Percentiles rank a stretch among this genome's conserved stretches.
Evolutionary conservation across 345 rosid species (phyloP).

Genomic region (Sapria himalayana): DNA sequence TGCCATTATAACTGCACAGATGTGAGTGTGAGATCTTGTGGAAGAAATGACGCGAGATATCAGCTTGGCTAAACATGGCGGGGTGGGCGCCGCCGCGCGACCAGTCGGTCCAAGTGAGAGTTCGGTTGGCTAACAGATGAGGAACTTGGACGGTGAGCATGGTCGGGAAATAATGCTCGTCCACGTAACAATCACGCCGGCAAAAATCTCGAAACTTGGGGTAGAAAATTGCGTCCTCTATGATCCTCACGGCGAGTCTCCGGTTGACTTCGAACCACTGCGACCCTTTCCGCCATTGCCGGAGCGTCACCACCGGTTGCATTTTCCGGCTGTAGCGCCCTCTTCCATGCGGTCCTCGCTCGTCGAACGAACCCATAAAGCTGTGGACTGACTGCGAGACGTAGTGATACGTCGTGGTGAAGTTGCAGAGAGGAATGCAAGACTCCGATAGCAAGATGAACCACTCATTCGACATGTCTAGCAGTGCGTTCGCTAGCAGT

Average conservation of each 20-base stretch:
- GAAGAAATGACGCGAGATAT: conserved; percentile 35
- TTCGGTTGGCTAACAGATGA: conserved; percentile 44
- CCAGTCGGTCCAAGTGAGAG: conserved; percentile 80
- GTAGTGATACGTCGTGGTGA: conserved; percentile 38
- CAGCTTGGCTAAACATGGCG: conserved; percentile 44
- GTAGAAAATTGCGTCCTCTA: conserved; percentile 41
- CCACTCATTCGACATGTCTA: conserved; percentile 78
- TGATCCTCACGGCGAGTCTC: conserved; percentile 35
- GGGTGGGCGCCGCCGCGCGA: conserved; percentile 91
- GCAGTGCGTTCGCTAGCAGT: conserved; percentile 70
- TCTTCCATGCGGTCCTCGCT: conserved; percentile 56
- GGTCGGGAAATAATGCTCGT: conserved; percentile 86
- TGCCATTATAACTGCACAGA: conserved; percentile 37
- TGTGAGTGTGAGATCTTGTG: conserved; percentile 20
- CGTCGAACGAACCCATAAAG: conserved; percentile 69
- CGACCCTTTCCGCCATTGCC: conserved; percentile 88
- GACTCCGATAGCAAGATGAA: conserved; percentile 72
- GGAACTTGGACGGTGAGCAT: conserved; percentile 49
- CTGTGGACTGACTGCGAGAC: conserved; percentile 38
- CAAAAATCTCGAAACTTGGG: conserved; percentile 68
- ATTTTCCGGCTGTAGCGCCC: conserved; percentile 41
- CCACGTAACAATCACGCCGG: conserved; percentile 53
- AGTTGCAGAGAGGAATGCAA: conserved; percentile 70
- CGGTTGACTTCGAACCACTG: conserved; percentile 82
- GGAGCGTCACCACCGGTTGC: conserved; percentile 49